Evolutionary conservation across 169 alveolate species (phyloP), one percentile per base, ranked within the genome.

Genomic region (Plasmodium sp.): DNA sequence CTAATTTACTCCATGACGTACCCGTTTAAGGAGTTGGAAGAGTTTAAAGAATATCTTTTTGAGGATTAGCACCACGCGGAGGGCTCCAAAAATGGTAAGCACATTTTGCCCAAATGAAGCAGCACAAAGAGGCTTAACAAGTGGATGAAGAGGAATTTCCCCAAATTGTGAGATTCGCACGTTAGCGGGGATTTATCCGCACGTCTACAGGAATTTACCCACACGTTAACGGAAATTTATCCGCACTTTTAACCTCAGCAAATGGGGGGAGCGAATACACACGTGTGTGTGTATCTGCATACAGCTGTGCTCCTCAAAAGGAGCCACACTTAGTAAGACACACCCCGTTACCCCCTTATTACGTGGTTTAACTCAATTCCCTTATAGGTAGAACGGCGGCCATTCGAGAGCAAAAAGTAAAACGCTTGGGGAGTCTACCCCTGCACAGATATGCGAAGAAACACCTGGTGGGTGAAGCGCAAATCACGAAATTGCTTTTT

Each of bases 1-100:
- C 45, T 31, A 56, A 85, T 85, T 48, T 85, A 75, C 56, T 74
- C 93, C 22, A 85, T 75, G 93, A 85, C 86, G n/a, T 85, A 41
- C 34, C 93, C 93, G n/a, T 48, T 51, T 74, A 54, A 45, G 56
- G 84, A 75, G 45, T 43, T 85, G 56, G 93, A 85, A 33, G 85
- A 75, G 45, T 75, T 85, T 39, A 85, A 85, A 22, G 93, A 85
- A 18, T 75, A 74, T 16, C 43, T 83, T 27, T 85, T 85, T 56
- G 83, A 85, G 62, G 82, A 48, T 12, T 56, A 74, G 48, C 10
- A 27, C 7, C 41, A 36, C 45, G 16, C 22, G 81, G 45, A 36
- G 31, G 43, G 73, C 31, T 43, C 33, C 27, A 39, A 81, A 81
- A 31, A 81, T 43, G 73, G 73, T 54, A 54, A 83, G 73, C 2